These are phyloP conservation scores for Cordyceps tenuipes DNA, from an alignment of 2,329 filamentous ascomycete genomes.

Conservation along the genomic window DNA sequence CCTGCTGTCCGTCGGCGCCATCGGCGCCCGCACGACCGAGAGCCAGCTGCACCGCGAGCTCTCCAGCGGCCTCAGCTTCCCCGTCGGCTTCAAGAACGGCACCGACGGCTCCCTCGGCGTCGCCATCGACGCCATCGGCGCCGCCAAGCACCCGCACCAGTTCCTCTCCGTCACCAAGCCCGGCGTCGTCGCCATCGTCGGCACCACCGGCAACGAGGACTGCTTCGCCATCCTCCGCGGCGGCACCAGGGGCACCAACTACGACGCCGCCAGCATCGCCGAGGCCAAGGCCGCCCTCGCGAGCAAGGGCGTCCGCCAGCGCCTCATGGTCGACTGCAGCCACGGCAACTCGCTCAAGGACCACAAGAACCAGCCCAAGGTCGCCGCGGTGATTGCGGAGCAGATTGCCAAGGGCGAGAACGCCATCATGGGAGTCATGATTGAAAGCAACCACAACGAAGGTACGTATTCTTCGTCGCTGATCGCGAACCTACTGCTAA, in stretches of 20 bases:
- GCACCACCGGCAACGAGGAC: constrained; percentile 89
- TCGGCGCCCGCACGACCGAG: constrained; percentile 93
- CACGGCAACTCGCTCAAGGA: constrained; percentile 96
- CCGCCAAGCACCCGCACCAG: constrained; percentile 83
- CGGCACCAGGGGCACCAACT: constrained; percentile 88
- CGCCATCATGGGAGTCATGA: constrained; percentile 93
- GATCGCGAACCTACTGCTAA: constrained; percentile 17
- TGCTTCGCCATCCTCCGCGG: constrained; percentile 95
- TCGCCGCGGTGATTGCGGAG: constrained; percentile 71
- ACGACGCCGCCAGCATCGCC: constrained; percentile 73
- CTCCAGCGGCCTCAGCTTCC: constrained; percentile 90
- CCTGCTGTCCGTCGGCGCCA: constrained; percentile 88
- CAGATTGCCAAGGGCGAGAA: constrained; percentile 83
- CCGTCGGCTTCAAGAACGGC: constrained; percentile 98
- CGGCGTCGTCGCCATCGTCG: constrained; percentile 87
- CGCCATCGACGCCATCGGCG: constrained; percentile 91
- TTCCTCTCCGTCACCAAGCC: constrained; percentile 99
- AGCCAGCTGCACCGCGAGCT: constrained; percentile 94
- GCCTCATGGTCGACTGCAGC: constrained; percentile 94
- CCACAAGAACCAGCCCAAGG: constrained; percentile 94
- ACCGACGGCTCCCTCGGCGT: constrained; percentile 88
- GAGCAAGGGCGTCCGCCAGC: constrained; percentile 63
- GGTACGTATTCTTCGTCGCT: constrained; percentile 16
- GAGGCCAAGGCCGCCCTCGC: constrained; percentile 72
- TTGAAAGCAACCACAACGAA: constrained; percentile 95